These are phyloP conservation scores for Paramecium tetraurelia DNA, from an alignment of 73 alveolate genomes.

Conservation along the genomic window DNA sequence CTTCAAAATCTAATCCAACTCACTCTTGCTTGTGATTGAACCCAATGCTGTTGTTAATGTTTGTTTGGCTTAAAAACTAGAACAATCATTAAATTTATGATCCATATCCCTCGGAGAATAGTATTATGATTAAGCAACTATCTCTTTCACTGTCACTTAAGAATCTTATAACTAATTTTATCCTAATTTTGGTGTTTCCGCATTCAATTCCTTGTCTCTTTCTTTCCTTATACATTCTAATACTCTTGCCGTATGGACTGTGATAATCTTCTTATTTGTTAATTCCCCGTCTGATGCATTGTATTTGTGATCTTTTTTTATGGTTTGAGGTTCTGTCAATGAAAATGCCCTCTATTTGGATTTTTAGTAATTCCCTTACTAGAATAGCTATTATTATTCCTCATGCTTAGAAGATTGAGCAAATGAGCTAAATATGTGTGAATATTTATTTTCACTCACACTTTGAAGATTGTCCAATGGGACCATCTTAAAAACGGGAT, in stretches of 20 bases:
- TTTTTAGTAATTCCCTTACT: background rate
- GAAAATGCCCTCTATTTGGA: conserved; percentile 12
- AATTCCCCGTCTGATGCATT: background rate
- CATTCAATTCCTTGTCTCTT: background rate
- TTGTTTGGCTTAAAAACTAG: background rate
- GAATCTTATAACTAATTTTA: background rate
- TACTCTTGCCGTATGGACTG: background rate
- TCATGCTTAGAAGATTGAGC: background rate
- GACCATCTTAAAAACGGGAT: conserved; percentile 21
- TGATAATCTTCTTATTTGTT: background rate
- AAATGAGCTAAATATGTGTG: background rate
- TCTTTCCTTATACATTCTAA: background rate
- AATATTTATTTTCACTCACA: background rate
- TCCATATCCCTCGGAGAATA: background rate
- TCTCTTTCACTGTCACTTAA: background rate
- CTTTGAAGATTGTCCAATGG: background rate
- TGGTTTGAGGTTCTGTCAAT: background rate
- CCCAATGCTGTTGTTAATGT: background rate
- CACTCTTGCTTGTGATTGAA: background rate
- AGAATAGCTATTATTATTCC: background rate
- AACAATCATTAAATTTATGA: background rate
- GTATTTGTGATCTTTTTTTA: background rate
- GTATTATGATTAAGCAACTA: background rate
- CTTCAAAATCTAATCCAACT: background rate
- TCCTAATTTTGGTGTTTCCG: background rate